Percentiles rank a stretch among this genome's conserved stretches.
Evolutionary conservation across 148 eudicot genomes (phyloP).

Genomic region (Limonium bicolor): DNA sequence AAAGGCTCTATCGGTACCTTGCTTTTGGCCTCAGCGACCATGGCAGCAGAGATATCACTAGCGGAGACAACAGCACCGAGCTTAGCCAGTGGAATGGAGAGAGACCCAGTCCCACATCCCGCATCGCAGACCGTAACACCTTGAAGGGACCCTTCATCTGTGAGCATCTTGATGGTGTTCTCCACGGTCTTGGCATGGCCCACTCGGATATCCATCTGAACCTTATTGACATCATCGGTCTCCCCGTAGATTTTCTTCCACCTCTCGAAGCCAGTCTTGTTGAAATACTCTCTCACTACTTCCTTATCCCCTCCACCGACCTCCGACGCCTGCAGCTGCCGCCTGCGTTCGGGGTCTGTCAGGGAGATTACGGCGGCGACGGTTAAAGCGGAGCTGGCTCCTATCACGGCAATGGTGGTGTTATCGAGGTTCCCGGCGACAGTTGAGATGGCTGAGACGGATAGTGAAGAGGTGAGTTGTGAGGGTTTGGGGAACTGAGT

Average conservation of each 20-base stretch:
- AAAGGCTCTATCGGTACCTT: no score
- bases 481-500: no score
- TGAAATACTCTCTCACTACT: slow-evolving; percentile 87
- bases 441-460: slow-evolving; percentile 29
- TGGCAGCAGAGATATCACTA: slow-evolving; percentile 89
- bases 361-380: slow-evolving; percentile 56
- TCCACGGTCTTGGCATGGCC: slow-evolving; percentile 96
- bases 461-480: no score
- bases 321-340: slow-evolving; percentile 78
- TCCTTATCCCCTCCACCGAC: slow-evolving; percentile 97
- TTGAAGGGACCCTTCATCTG: slow-evolving; percentile 39
- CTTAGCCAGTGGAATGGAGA: slow-evolving; percentile 76
- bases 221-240: slow-evolving; percentile 74
- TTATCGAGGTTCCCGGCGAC: slow-evolving; percentile 26
- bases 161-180: slow-evolving; percentile 56
- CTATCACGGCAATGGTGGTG: slow-evolving; percentile 51
- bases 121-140: slow-evolving; percentile 91
- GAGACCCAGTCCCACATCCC: slow-evolving; percentile 89
- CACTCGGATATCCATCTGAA: slow-evolving; percentile 65
- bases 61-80: slow-evolving; percentile 69
- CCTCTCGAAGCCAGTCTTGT: slow-evolving; percentile 68
- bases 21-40: slow-evolving; percentile 83
- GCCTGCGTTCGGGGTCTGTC: slow-evolving; percentile 74
- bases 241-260: slow-evolving; percentile 95
- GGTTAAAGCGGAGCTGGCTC: slow-evolving; percentile 52